Percentiles rank a stretch among this genome's conserved stretches.
phyloP scores from a whole-genome alignment of 257 asterid genomes.

The Mitragyna speciosa region DNA sequence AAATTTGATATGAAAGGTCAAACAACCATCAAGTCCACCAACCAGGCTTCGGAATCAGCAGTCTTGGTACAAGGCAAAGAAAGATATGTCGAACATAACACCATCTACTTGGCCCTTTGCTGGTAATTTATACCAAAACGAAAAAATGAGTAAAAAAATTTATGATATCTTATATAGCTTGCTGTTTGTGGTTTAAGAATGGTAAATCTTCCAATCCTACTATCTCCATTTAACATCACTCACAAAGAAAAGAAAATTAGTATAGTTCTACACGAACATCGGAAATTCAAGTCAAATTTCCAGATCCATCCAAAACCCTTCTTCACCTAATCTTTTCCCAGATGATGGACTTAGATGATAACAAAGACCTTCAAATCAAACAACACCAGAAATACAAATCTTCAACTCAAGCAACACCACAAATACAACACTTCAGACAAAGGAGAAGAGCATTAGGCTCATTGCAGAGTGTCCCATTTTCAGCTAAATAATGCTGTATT shows the following conservation, averaged over 20 bases:
- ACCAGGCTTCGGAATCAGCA: not conserved
- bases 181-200: not conserved
- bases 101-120: not conserved
- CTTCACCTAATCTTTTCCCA: not conserved
- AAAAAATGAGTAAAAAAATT: not conserved
- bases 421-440: not conserved
- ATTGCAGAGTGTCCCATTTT: too few species aligned
- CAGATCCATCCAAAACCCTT: not conserved
- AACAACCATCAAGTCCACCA: not conserved
- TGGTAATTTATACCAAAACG: not conserved
- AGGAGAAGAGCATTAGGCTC: too few species aligned
- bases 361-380: not conserved
- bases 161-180: not conserved
- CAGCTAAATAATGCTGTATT: too few species aligned
- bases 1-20: not conserved
- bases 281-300: not conserved
- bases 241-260: too few species aligned
- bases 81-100: not conserved
- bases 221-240: not conserved
- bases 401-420: not conserved
- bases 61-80: not conserved
- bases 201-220: not conserved
- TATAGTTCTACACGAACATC: not conserved
- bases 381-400: not conserved
- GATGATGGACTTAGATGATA: not conserved